These are phyloP conservation scores for Aspergillus sp. DNA, from an alignment of 2,329 filamentous ascomycete genomes.

Conservation along the genomic window DNA sequence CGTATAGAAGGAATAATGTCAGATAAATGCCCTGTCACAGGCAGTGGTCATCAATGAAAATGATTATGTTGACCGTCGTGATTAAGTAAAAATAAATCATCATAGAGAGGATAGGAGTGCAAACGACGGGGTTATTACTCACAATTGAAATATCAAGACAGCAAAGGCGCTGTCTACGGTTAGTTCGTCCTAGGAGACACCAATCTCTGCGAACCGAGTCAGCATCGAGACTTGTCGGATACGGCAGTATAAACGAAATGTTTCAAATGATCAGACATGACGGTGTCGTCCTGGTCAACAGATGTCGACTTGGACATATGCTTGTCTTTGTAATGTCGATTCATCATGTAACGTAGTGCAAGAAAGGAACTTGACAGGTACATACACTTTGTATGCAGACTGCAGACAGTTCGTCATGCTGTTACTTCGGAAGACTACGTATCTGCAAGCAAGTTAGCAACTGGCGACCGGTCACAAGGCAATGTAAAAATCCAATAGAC, in stretches of 20 bases:
- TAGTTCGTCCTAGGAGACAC: background rate
- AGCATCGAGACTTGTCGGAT: conserved; percentile 19
- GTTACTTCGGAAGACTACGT: background rate
- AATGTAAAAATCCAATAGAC: conserved; percentile 7
- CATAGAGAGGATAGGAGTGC: conserved; percentile 39
- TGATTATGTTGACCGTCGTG: conserved; percentile 83
- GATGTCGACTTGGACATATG: conserved; percentile 80
- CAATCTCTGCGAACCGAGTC: conserved; percentile 18
- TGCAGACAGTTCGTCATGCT: background rate
- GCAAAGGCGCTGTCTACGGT: background rate
- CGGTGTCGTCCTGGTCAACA: conserved; percentile 47
- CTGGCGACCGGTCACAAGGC: background rate
- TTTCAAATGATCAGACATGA: conserved; percentile 41
- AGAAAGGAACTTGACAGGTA: conserved; percentile 16
- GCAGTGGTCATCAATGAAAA: conserved; percentile 69
- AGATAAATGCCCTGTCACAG: conserved; percentile 62
- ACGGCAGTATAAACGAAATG: conserved; percentile 11
- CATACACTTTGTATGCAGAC: conserved; percentile 16
- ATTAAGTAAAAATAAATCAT: conserved; percentile 62
- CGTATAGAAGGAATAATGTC: conserved; percentile 9
- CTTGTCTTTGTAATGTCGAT: conserved; percentile 82
- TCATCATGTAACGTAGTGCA: conserved; percentile 60
- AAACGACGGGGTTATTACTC: conserved; percentile 9
- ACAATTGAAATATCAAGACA: conserved; percentile 13
- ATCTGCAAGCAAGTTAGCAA: conserved; percentile 13